Evolutionary conservation across 192 early-diverging fungal species (phyloP).

Genomic region (Polychytrium aggregatum): DNA sequence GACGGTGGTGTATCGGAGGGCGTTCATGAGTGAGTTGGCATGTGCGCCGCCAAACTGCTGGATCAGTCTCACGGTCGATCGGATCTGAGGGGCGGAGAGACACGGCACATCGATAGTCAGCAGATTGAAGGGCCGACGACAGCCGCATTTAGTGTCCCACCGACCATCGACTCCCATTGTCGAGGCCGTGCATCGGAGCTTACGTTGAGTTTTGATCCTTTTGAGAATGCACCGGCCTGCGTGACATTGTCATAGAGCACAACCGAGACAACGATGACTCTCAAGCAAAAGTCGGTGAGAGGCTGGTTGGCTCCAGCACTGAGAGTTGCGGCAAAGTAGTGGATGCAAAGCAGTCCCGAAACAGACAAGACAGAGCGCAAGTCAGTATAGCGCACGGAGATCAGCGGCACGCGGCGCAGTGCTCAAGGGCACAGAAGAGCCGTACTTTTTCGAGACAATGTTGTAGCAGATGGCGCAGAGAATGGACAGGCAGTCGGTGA

Average conservation of each 20-base stretch:
- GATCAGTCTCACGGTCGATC: conserved; percentile 50
- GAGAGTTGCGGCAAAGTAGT: too few species aligned
- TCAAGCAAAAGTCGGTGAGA: conserved; percentile 60
- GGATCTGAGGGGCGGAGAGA: conserved; percentile 23
- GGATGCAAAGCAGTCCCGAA: too few species aligned
- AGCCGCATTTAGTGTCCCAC: background rate
- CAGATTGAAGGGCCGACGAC: background rate
- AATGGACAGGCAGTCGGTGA: conserved; percentile 59
- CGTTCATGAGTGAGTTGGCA: conserved; percentile 53
- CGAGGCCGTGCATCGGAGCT: conserved; percentile 7
- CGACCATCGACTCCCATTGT: background rate
- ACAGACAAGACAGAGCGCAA: too few species aligned
- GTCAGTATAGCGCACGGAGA: too few species aligned
- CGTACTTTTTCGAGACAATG: conserved; percentile 57
- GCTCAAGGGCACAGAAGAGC: too few species aligned
- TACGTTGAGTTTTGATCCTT: conserved; percentile 72
- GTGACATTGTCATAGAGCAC: conserved; percentile 88
- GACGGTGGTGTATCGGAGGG: conserved; percentile 63
- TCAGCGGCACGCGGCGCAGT: conserved; percentile 29
- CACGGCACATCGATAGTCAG: background rate
- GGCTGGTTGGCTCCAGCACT: too few species aligned
- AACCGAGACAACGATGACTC: conserved; percentile 79
- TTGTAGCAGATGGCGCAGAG: conserved; percentile 70
- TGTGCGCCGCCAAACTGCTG: conserved; percentile 45
- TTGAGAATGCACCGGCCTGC: conserved; percentile 61